These are phyloP conservation scores for Trapa incisa DNA, from an alignment of 345 rosid species.

Conservation along the genomic window DNA sequence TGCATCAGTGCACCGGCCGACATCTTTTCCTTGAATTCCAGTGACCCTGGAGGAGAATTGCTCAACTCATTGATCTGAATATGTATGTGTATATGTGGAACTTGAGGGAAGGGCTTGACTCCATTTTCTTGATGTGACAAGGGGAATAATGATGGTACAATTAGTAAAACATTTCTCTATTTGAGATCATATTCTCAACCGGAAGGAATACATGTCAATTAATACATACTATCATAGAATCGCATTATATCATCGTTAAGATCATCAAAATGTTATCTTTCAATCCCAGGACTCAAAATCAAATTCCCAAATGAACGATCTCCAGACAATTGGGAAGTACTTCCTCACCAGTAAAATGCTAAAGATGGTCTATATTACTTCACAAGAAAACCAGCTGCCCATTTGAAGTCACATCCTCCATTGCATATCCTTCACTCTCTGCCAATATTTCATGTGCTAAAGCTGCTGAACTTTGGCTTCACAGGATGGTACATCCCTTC, in stretches of 20 bases:
- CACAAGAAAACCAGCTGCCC: not conserved
- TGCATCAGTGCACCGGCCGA: conserved; percentile 59
- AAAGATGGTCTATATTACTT: not conserved
- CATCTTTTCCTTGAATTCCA: conserved; percentile 50
- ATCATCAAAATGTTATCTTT: too few species aligned
- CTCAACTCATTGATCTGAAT: conserved; percentile 1
- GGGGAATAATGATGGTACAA: too few species aligned
- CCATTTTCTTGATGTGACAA: not conserved
- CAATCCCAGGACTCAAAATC: not conserved
- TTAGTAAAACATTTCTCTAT: too few species aligned
- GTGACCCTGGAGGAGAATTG: conserved; percentile 22
- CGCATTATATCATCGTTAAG: too few species aligned
- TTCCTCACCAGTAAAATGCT: not conserved
- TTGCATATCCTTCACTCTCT: not conserved
- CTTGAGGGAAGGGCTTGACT: not conserved
- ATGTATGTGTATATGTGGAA: not conserved
- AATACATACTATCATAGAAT: too few species aligned
- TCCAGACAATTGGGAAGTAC: not conserved
- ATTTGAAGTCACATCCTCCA: not conserved
- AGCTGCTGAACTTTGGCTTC: not conserved
- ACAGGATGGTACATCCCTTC: not conserved
- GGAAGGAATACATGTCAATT: too few species aligned
- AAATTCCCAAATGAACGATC: not conserved
- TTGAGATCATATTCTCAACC: too few species aligned
- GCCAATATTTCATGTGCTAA: not conserved